Base-by-base conservation (phyloP, 257 asterid genomes). In the Solanum verrucosum region DNA sequence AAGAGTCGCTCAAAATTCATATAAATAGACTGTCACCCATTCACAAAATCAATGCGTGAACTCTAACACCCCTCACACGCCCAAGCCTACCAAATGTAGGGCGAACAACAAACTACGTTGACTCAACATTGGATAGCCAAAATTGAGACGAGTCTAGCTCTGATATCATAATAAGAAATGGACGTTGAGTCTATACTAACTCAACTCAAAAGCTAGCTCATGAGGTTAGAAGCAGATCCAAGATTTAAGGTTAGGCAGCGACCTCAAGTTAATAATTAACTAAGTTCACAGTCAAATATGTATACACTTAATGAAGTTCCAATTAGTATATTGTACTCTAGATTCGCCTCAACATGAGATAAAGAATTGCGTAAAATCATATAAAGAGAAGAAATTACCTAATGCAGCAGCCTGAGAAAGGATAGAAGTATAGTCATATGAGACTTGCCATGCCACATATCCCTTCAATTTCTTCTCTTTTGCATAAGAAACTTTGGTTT, bases 401-500 rank as follows among this genome's bases (percentile, higher is more conserved):
- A 9, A 42, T 52, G 87, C 70, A 34, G 88, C 90, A 38, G 86
- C 90, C 18, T 31, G 83, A 84, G 90, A 88, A 60, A 89, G 89
- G 3, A 44, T 85, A 79, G 89, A 82, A 2, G 74, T 86, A 56
- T 49, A 68, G 68, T 89, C 91, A 60, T 83, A 15, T 40, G 89
- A 67, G 15, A 87, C 77, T 74, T 87, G 77, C 68, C 87, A 74
- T 8, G 63, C 86, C 0, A 82, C 79, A 49, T 89, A 89, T 0
- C 89, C 89, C 8, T 46, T 83, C 40, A 89, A 56, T 5, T 73
- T 60, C 88, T 37, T 87, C 88, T 87, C 86, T 52, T 84, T 89
- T 73, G 86, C 89, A 44, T 87, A 87, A 6, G 89, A 63, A 84
- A 87, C 88, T 77, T 89, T 87, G 20, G 89, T 70, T 83, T 67